Base-by-base conservation (phyloP, 495 filamentous ascomycete species). In the Durotheca rogersii region DNA sequence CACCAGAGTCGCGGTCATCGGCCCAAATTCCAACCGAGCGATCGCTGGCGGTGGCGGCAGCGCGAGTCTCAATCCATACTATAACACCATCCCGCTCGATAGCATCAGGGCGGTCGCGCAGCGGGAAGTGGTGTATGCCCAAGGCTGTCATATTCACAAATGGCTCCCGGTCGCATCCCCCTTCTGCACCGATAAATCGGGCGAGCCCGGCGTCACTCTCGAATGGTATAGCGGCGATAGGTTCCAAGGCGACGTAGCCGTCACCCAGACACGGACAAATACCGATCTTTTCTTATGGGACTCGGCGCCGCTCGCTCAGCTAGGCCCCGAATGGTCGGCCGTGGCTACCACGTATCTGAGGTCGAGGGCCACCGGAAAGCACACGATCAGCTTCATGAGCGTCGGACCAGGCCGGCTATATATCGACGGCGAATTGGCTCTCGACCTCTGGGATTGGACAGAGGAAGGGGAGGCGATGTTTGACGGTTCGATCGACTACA, bases 31-130 rank as follows among this genome's bases (percentile, higher is more conserved):
- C 23, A 87, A 87, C 54, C 70, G 84, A 38, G 85, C 88, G 0
- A 84, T 87, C 27, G 86, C 85, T 40, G 84, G 86, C 41, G 89
- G 90, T 31, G 90, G 90, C 47, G 88, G 90, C 6, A 90, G 86
- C 52, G 88, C 89, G 1, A 84, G 81, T 37, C 68, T 94, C 20
- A 83, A 84, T 51, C 83, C 89, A 3, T 92, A 95, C 64, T 92
- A 93, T 65, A 83, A 78, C 14, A 81, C 79, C 0, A 62, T 79
- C 6, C 80, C 80, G 4, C 70, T 81, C 10, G 79, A 80, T 29
- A 80, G 77, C 54, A 81, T 82, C 50, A 70, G 63, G 14, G 62
- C 60, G 27, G 63, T 69, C 0, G 71, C 75, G 5, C 58, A 74
- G 20, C 65, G 71, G 39, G 70, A 77, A 29, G 76, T 83, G 19